These are phyloP conservation scores for Ceratobasidium sp. DNA, from an alignment of 1,284 basidiomycete species.

Conservation along the genomic window DNA sequence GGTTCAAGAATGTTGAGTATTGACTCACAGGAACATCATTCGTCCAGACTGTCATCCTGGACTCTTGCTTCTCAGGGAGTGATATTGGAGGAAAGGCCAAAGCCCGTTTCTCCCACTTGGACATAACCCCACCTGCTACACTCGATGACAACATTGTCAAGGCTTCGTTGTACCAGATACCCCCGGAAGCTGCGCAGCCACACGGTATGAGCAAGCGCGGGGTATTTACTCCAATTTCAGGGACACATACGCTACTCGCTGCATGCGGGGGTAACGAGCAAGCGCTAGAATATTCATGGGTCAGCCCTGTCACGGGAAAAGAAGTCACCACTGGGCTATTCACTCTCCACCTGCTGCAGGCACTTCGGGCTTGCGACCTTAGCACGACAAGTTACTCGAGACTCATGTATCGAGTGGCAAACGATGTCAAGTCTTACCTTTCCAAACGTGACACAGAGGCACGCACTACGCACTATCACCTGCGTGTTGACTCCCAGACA, in stretches of 20 bases:
- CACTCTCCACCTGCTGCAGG: constrained; percentile 2
- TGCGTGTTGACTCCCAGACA: not conserved
- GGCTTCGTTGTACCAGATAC: too few species aligned
- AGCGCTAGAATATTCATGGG: not conserved
- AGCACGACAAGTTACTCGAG: constrained; percentile 19
- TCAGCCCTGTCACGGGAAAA: not conserved
- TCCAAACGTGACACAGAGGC: not conserved
- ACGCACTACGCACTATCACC: too few species aligned
- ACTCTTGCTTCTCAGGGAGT: constrained; percentile 8
- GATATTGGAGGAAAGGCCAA: not conserved
- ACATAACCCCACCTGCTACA: not conserved
- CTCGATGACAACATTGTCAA: not conserved
- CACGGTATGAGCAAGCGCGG: not conserved
- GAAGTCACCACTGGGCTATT: constrained; percentile 10
- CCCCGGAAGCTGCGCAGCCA: too few species aligned
- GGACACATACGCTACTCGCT: constrained; percentile 29
- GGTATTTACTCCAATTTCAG: not conserved
- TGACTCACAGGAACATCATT: not conserved
- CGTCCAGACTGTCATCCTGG: constrained; percentile 1
- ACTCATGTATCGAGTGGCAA: not conserved
- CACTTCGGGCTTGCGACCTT: not conserved
- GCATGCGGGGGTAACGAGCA: constrained; percentile 13
- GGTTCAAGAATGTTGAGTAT: not conserved
- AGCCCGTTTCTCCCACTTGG: not conserved
- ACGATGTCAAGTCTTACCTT: too few species aligned